Evolutionary conservation across 2,329 filamentous ascomycete genomes (phyloP), one percentile per base, ranked within the genome.

Genomic region (Paraphaeosphaeria minitans): DNA sequence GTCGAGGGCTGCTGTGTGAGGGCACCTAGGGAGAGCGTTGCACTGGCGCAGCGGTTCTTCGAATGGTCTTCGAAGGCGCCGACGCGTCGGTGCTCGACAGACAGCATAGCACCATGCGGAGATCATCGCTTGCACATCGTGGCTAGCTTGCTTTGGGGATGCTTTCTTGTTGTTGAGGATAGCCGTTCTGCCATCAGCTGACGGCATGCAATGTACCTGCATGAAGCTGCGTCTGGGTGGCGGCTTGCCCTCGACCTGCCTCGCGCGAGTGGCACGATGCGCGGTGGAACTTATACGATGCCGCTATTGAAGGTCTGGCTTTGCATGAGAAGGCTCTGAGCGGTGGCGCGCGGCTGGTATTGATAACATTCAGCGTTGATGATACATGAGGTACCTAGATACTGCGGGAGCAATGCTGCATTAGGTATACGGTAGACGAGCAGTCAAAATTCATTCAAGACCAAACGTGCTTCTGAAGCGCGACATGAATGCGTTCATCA

Each of bases 171-270:
- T 22, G 50, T 39, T 16, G n/a, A n/a, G 37, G n/a, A 10, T 31
- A 31, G 29, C 24, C 35, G 35, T 37, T 27, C 13, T 13, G 35
- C 39, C 5, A 21, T 42, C 22, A 43, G 47, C 50, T 52, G 37
- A 29, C 37, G 16, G 35, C 21, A 46, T 27, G 53, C 55, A 47
- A 27, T 50, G 60, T 62, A 59, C 57, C 60, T 62, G 60, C 60
- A 62, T 53, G 22, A 53, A 39, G 27, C 56, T 57, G 59, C 53
- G 49, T 45, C 55, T 46, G 43, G 31, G 55, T 53, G 47, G 53
- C 54, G 53, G 12, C n/a, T 54, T 21, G 29, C 50, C 42, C 29
- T 33, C 45, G 48, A 29, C 49, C 45, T 43, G 35, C 50, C 31
- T 37, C 24, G 27, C 45, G 53, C 51, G 6, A 49, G 56, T 59